phyloP scores from a whole-genome alignment of 176 grass and related monocot species.

The Juncus effusus region DNA sequence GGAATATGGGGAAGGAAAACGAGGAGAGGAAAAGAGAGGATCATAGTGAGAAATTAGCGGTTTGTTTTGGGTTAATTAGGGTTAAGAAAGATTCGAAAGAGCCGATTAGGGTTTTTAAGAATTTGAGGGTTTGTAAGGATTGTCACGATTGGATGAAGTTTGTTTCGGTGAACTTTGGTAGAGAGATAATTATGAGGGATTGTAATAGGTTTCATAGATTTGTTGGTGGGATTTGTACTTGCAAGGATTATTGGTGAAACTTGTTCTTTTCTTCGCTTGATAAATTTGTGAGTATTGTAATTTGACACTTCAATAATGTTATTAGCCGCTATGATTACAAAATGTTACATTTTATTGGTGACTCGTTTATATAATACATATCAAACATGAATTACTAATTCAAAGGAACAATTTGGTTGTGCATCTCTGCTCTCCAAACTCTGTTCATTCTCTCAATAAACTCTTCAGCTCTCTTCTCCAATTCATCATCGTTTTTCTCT shows the following conservation, averaged over 20 bases:
- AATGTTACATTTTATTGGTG: too few species aligned
- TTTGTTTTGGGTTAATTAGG: constrained; percentile 5
- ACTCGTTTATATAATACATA: too few species aligned
- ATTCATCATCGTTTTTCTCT: not conserved
- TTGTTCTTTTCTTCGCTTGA: too few species aligned
- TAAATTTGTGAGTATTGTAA: too few species aligned
- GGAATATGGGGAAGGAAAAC: not conserved
- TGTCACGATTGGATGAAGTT: constrained; percentile 17
- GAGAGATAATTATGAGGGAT: constrained; percentile 16
- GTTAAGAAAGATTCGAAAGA: not conserved
- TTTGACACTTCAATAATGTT: too few species aligned
- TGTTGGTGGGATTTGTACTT: constrained; percentile 14
- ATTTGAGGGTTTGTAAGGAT: constrained; percentile 16
- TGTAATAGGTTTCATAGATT: constrained; percentile 8
- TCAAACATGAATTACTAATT: too few species aligned
- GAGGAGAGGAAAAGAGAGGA: not conserved
- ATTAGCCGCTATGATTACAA: too few species aligned
- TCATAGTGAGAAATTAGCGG: constrained; percentile 4
- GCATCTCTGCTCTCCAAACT: constrained; percentile 40
- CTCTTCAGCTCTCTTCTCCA: constrained; percentile 46
- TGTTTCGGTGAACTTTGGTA: constrained; percentile 3
- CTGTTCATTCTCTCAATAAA: constrained; percentile 78
- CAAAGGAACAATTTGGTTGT: too few species aligned
- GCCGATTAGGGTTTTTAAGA: constrained; percentile 7
- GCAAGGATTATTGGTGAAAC: constrained; percentile 4